Percentiles rank a stretch among this genome's conserved stretches.
These are phyloP conservation scores for Crucihimalaya himalaica DNA, from an alignment of 345 rosid species.

Conservation along the genomic window DNA sequence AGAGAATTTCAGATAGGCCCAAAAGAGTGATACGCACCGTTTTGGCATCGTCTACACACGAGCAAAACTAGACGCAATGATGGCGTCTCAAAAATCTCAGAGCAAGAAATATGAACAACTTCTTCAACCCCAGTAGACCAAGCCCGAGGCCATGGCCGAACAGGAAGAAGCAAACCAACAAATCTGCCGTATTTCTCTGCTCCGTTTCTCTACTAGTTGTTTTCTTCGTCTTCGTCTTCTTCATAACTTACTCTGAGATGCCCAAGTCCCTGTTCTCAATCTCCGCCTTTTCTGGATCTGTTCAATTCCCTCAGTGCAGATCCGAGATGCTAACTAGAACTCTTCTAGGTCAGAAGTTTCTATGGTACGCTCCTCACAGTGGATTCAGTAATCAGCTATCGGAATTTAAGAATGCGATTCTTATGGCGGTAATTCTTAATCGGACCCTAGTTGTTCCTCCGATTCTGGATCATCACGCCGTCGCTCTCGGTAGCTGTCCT, in stretches of 20 bases:
- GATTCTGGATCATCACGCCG: conserved; percentile 87
- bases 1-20: background rate
- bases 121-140: conserved; percentile 43
- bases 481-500: conserved; percentile 94
- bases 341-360: conserved; percentile 49
- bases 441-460: conserved; percentile 89
- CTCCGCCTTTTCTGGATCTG: conserved; percentile 43
- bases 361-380: conserved; percentile 87
- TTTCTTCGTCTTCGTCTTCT: conserved; percentile 39
- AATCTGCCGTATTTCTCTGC: conserved; percentile 43
- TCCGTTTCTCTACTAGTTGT: conserved; percentile 32
- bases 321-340: conserved; percentile 28
- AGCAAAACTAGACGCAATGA: background rate
- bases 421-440: conserved; percentile 73
- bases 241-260: conserved; percentile 46
- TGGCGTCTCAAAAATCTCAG: background rate
- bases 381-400: conserved; percentile 96
- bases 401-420: conserved; percentile 77
- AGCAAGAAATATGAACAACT: conserved; percentile 41
- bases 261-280: conserved; percentile 49
- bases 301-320: conserved; percentile 50
- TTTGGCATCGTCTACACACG: background rate
- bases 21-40: conserved; percentile 1
- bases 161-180: conserved; percentile 48
- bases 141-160: conserved; percentile 41